phyloP scores from a whole-genome alignment of 2,329 filamentous ascomycete species.

The Talaromyces funiculosus region DNA sequence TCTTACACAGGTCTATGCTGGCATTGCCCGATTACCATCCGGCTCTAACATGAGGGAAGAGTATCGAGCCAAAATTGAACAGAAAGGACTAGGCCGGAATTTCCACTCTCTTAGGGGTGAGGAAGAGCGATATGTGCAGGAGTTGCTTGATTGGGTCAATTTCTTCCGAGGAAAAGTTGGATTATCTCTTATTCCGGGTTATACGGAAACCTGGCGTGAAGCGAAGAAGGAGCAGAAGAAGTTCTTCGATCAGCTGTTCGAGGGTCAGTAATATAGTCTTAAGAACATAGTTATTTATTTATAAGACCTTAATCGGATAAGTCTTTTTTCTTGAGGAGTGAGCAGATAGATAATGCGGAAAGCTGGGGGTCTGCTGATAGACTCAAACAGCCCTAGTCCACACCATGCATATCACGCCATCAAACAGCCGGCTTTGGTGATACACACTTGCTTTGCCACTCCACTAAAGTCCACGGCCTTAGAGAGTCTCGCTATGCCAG shows the following conservation, averaged over 20 bases:
- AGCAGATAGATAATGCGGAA: background rate
- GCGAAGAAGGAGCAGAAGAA: constrained; percentile 24
- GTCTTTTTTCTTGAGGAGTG: no score
- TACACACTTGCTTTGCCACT: background rate
- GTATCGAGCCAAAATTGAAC: constrained; percentile 15
- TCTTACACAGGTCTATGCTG: constrained; percentile 53
- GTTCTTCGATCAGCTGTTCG: constrained; percentile 14
- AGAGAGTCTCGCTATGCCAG: background rate
- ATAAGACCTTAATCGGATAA: no score
- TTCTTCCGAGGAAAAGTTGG: constrained; percentile 24
- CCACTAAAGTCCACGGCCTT: background rate
- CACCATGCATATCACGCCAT: constrained; percentile 3
- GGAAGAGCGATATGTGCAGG: constrained; percentile 11
- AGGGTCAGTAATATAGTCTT: background rate
- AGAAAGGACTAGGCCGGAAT: constrained; percentile 7
- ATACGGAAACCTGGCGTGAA: constrained; percentile 26
- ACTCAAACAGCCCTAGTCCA: background rate
- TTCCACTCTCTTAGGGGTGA: constrained; percentile 10
- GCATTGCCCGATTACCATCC: constrained; percentile 45
- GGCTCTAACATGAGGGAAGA: constrained; percentile 21
- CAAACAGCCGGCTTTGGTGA: background rate
- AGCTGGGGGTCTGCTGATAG: background rate
- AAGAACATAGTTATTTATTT: no score
- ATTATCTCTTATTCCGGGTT: constrained; percentile 24
- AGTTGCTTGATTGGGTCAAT: constrained; percentile 13